Evolutionary conservation across 345 rosid genomes (phyloP), one percentile per base, ranked within the genome.

Genomic region (Turnera subulata): DNA sequence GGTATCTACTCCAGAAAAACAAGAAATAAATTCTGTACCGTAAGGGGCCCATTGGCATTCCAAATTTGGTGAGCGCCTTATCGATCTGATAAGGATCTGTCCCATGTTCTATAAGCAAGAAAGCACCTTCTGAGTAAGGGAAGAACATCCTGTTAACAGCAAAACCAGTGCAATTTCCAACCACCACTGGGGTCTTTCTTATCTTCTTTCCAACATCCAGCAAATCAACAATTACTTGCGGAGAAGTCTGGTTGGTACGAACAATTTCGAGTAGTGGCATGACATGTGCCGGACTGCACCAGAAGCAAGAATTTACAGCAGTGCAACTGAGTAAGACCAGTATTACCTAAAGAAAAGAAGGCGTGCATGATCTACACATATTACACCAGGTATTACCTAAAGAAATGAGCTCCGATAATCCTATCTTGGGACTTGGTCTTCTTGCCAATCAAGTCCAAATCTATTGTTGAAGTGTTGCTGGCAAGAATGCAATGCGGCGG

Each of bases 11-110:
- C 25, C 19, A 38, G 42, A 2, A 23, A 48, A 50, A 52, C 2
- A 21, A 11, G 10, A n/a, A 46, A 48, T 16, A 15, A 33, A 43
- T 16, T 12, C 63, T 26, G 53, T 74, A 79, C 96, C 98, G 85
- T 80, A 92, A 92, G 51, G 96, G 97, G 37, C 97, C 97, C 96
- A 94, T 94, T 61, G 96, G 97, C 97, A 94, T 90, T 74, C 99
- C 99, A 67, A 90, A 90, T 67, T 90, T 85, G 69, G 85, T 81
- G 65, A 87, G 66, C 42, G 77, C 87, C 64, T 53, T 79, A 57
- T 94, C 99, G 33, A 94, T 77, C 42, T 72, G 83, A 79, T 88
- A 90, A 25, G 68, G 76, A 76, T 94, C 96, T 5, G 87, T 65
- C 22, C 97, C 99, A 21, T 16, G 91, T 72, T 94, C 99, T 40